These are phyloP conservation scores for Neocallimastix lanati DNA, from an alignment of 192 early-diverging fungal genomes.

Conservation along the genomic window DNA sequence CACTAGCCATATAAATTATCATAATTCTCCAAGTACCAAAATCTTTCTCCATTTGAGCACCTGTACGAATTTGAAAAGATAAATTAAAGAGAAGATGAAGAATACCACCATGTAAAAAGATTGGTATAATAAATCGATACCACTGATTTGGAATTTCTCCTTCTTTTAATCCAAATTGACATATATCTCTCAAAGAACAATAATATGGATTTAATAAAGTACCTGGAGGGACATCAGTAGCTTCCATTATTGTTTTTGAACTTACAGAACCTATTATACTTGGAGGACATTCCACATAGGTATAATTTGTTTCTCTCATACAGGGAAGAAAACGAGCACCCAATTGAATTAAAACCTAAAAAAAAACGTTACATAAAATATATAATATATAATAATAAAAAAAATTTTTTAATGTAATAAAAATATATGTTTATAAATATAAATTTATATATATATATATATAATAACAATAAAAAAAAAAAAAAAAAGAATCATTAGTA, in stretches of 20 bases:
- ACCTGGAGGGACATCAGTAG: too few relatives aligned
- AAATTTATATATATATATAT: too few relatives aligned
- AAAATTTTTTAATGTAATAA: too few relatives aligned
- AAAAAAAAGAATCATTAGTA: too few relatives aligned
- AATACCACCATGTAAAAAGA: constrained; percentile 71
- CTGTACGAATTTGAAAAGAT: constrained; percentile 46
- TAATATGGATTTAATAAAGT: too few relatives aligned
- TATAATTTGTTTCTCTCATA: constrained; percentile 24
- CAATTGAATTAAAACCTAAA: constrained; percentile 38
- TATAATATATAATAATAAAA: too few relatives aligned
- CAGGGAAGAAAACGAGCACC: constrained; percentile 68
- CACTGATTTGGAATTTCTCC: constrained; percentile 43
- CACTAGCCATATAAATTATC: too few relatives aligned
- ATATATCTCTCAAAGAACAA: not conserved
- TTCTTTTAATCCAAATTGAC: not conserved
- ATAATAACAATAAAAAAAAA: too few relatives aligned
- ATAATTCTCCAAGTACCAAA: constrained; percentile 56
- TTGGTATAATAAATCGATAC: constrained; percentile 58
- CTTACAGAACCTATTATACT: constrained; percentile 32
- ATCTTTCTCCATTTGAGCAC: constrained; percentile 52
- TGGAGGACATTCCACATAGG: not conserved
- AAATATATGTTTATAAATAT: too few relatives aligned
- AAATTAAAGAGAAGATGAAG: constrained; percentile 63
- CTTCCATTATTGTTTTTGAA: not conserved
- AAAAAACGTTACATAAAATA: too few relatives aligned